Conservation (phyloP, 306 rosid genomes). For the Sicyos baderoa region DNA sequence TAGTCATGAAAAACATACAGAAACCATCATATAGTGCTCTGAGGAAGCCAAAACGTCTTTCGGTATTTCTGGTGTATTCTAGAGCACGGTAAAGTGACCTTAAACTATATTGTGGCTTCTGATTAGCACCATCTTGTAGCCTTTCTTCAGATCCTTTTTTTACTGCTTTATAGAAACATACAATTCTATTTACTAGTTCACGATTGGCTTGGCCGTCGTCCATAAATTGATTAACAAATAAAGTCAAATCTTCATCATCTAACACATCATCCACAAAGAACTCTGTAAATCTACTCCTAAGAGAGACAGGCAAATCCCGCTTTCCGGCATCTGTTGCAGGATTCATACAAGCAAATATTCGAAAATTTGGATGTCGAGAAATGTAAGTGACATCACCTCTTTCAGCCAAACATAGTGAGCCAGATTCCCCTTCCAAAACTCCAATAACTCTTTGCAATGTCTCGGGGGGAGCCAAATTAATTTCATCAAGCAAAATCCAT, state of each 20-base stretch:
- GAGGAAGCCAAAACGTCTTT: slow-evolving; percentile 41
- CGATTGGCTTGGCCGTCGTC: slow-evolving; percentile 28
- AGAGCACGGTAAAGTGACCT: slow-evolving; percentile 89
- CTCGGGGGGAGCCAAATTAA: slow-evolving; percentile 95
- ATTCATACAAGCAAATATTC: slow-evolving; percentile 96
- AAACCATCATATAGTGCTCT: slow-evolving; percentile 85
- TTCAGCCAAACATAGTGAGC: slow-evolving; percentile 81
- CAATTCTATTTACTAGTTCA: slow-evolving; percentile 41
- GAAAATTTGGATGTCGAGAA: slow-evolving; percentile 71
- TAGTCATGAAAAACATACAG: slow-evolving; percentile 69
- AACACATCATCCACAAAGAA: slow-evolving; percentile 80
- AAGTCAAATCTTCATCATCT: slow-evolving; percentile 62
- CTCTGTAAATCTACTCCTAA: slow-evolving; percentile 88
- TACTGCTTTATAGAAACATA: slow-evolving; percentile 58
- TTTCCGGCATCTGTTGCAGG: slow-evolving; percentile 99
- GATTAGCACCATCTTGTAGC: slow-evolving; percentile 90
- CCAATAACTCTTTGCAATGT: slow-evolving; percentile 83
- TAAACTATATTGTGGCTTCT: slow-evolving; percentile 86
- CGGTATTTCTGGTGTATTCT: slow-evolving; percentile 66
- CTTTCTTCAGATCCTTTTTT: slow-evolving; percentile 69
- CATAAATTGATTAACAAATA: slow-evolving; percentile 47
- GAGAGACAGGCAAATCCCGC: slow-evolving; percentile 73
- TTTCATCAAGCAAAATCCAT: slow-evolving; percentile 97
- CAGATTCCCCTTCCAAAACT: slow-evolving; percentile 82
- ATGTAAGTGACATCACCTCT: slow-evolving; percentile 77